Evolutionary conservation across 495 filamentous ascomycete genomes (phyloP).

Genomic region (Penicillium samsonianum): DNA sequence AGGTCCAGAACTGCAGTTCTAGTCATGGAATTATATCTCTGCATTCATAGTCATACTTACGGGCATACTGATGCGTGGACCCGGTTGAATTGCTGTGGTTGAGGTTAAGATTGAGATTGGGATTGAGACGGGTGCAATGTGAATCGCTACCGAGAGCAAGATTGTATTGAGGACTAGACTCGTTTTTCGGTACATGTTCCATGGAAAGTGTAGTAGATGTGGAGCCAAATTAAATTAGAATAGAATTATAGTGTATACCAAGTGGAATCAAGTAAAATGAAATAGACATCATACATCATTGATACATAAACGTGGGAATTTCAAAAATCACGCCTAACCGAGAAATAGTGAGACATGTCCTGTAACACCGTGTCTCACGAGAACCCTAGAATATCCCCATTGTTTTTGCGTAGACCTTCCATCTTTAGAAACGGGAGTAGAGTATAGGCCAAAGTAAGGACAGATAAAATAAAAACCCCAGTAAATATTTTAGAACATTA

Average conservation of each 20-base stretch:
- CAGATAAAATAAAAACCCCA: neutral
- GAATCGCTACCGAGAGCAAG: neutral
- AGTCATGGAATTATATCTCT: too few relatives aligned
- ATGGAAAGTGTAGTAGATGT: neutral
- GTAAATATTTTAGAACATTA: neutral
- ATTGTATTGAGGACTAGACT: slow-evolving; percentile 3
- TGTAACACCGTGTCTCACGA: slow-evolving; percentile 13
- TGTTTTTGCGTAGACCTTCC: neutral
- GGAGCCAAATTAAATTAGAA: slow-evolving; percentile 1
- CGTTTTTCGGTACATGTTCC: neutral
- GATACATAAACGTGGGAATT: neutral
- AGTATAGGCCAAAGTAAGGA: neutral
- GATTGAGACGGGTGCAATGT: neutral
- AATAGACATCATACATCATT: neutral
- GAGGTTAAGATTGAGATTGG: neutral
- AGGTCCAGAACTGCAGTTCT: too few relatives aligned
- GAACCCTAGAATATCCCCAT: neutral
- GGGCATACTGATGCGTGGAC: slow-evolving; percentile 5
- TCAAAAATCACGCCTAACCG: too few relatives aligned
- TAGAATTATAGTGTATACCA: neutral
- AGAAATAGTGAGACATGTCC: neutral
- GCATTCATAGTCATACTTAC: neutral
- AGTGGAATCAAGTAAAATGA: neutral
- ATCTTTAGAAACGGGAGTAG: too few relatives aligned
- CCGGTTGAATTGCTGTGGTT: neutral